Evolutionary conservation across 1,139 yeast species (phyloP).

Genomic region (Lodderomyces elongisporus): DNA sequence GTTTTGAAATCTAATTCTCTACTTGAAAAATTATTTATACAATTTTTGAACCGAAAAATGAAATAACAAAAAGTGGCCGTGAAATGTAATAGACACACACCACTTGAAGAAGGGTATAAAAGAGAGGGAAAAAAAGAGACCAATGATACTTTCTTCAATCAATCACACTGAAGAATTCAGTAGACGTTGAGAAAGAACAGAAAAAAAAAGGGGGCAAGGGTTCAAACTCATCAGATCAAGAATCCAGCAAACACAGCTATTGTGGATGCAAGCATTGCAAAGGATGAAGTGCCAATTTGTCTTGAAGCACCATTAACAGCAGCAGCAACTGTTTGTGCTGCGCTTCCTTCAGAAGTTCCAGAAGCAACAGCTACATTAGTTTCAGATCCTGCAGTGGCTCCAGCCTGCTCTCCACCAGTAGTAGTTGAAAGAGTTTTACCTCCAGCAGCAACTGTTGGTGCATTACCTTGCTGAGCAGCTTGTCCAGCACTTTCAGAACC

Average conservation of each 20-base stretch:
- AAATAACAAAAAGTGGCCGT: too few species aligned
- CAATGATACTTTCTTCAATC: too few species aligned
- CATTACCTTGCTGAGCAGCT: background rate
- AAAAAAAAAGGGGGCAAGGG: background rate
- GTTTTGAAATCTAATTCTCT: too few species aligned
- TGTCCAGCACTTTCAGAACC: too few species aligned
- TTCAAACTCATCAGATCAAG: background rate
- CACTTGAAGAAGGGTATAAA: too few species aligned
- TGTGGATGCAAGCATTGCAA: background rate
- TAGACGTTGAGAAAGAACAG: background rate
- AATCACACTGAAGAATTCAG: too few species aligned
- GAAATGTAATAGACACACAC: too few species aligned
- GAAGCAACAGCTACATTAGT: background rate
- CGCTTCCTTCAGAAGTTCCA: background rate
- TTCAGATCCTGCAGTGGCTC: too few species aligned
- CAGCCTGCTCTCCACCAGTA: too few species aligned
- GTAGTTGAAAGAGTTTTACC: slow-evolving; percentile 1
- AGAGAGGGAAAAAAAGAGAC: too few species aligned
- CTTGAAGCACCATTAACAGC: slow-evolving; percentile 1
- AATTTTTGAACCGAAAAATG: too few species aligned
- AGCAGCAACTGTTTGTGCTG: slow-evolving; percentile 2
- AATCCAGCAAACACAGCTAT: background rate
- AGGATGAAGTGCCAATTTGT: background rate
- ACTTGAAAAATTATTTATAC: too few species aligned
- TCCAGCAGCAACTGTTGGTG: background rate